A percentile compares a stretch with the other conserved stretches of the same genome.
These are phyloP conservation scores for Penicillium thymicola DNA, from an alignment of 2,329 filamentous ascomycete genomes.

Conservation along the genomic window DNA sequence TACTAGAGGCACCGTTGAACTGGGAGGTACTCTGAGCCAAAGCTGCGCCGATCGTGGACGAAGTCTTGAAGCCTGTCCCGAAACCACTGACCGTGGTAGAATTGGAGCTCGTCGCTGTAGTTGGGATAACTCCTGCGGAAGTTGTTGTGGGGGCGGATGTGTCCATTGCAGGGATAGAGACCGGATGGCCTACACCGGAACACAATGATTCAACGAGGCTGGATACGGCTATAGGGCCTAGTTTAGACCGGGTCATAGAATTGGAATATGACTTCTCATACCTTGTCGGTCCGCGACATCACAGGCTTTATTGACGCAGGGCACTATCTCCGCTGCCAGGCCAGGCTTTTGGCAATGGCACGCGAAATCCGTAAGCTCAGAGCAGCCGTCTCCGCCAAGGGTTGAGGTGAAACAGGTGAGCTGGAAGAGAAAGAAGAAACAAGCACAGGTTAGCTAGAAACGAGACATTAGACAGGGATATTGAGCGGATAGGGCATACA, in stretches of 20 bases:
- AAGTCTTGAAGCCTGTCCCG: not conserved
- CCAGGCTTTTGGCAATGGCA: constrained; percentile 6
- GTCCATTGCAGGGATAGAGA: not conserved
- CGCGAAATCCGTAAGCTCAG: constrained; percentile 2
- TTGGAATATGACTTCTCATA: not conserved
- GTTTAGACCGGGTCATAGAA: not conserved
- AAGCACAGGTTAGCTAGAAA: not conserved
- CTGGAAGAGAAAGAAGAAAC: not conserved
- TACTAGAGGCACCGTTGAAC: not conserved
- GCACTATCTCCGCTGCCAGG: constrained; percentile 2
- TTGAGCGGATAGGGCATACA: not conserved
- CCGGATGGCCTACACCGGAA: not conserved
- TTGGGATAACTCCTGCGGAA: not conserved
- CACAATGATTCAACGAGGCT: constrained; percentile 1
- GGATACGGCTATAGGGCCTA: not conserved
- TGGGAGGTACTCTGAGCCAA: not conserved
- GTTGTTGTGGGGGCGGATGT: constrained; percentile 1
- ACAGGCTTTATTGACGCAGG: constrained; percentile 2
- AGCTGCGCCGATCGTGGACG: not conserved
- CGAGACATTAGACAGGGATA: not conserved
- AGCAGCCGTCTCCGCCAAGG: not conserved
- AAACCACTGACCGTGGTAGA: not conserved
- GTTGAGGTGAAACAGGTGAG: constrained; percentile 1
- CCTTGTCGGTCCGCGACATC: constrained; percentile 1
- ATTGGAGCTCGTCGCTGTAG: not conserved